These are phyloP conservation scores for Yueomyces sinensis DNA, from an alignment of 805 yeast species.

Conservation along the genomic window DNA sequence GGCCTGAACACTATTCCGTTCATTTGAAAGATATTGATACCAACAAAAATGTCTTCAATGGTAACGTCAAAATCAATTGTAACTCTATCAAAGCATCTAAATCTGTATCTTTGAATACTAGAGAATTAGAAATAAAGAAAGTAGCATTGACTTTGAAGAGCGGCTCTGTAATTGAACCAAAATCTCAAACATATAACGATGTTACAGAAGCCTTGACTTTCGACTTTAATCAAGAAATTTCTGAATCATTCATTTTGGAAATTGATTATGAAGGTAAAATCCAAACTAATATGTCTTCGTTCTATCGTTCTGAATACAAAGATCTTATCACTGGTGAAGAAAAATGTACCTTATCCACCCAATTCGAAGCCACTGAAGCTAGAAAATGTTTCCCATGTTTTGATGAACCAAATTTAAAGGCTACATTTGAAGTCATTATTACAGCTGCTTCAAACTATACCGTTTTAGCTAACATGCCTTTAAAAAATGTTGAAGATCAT, in stretches of 20 bases:
- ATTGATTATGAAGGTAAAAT: constrained; percentile 48
- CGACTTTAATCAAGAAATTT: constrained; percentile 33
- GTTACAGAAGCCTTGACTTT: constrained; percentile 54
- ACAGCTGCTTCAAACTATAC: constrained; percentile 39
- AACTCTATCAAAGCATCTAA: constrained; percentile 29
- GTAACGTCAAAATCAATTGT: constrained; percentile 1
- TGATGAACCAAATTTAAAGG: constrained; percentile 62
- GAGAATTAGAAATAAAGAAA: constrained; percentile 29
- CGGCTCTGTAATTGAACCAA: neutral
- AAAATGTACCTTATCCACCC: constrained; percentile 19
- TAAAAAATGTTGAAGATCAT: constrained; percentile 23
- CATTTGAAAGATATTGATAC: constrained; percentile 1
- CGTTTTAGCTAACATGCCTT: constrained; percentile 59
- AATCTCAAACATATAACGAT: constrained; percentile 23
- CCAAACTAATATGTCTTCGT: constrained; percentile 60
- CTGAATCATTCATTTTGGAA: constrained; percentile 24
- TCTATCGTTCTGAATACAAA: constrained; percentile 50
- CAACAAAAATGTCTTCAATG: constrained; percentile 1
- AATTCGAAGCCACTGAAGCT: constrained; percentile 65
- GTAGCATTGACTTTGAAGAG: constrained; percentile 1
- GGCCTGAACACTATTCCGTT: constrained; percentile 3
- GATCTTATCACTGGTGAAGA: constrained; percentile 27
- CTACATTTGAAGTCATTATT: constrained; percentile 46
- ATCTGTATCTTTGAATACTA: constrained; percentile 52
- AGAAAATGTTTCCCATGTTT: constrained; percentile 68